Conservation (phyloP, 2,329 filamentous ascomycete species). For the Clonostachys rosea region DNA sequence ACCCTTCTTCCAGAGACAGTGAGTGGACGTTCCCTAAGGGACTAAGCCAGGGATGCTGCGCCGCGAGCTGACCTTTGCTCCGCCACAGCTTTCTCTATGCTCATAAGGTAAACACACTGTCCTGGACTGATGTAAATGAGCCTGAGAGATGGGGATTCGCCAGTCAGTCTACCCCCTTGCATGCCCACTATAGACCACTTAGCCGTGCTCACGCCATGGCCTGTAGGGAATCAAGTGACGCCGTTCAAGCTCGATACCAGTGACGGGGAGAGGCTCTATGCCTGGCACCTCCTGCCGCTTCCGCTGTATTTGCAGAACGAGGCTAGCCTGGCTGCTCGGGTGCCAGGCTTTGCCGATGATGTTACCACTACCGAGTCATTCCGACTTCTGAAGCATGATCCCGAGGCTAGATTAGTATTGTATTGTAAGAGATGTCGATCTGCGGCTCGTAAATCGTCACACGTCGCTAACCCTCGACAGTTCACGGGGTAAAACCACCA, state of each 20-base stretch:
- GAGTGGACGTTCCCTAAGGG: conserved; percentile 23
- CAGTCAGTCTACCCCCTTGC: conserved; percentile 42
- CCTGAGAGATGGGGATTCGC: conserved; percentile 85
- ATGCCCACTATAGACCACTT: neutral
- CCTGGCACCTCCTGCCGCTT: conserved; percentile 86
- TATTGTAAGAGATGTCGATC: conserved; percentile 41
- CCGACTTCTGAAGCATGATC: conserved; percentile 56
- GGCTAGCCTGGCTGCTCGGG: conserved; percentile 47
- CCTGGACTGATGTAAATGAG: conserved; percentile 67
- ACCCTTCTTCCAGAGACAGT: conserved; percentile 78
- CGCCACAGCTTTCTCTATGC: conserved; percentile 70
- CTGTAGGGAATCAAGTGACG: conserved; percentile 76
- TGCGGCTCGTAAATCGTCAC: too few relatives aligned
- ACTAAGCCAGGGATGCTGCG: neutral
- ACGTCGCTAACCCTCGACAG: conserved; percentile 20
- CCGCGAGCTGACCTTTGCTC: conserved; percentile 3
- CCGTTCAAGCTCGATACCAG: conserved; percentile 74
- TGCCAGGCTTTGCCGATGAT: conserved; percentile 43
- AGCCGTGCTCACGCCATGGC: neutral
- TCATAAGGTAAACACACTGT: conserved; percentile 70
- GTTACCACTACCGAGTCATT: conserved; percentile 56
- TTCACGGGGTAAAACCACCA: conserved; percentile 50
- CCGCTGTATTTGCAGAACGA: conserved; percentile 73
- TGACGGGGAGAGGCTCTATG: conserved; percentile 75
- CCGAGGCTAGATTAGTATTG: conserved; percentile 57